Percentiles rank a stretch among this genome's conserved stretches.
Conservation (phyloP, 257 asterid genomes). For the Datura wrightii region DNA sequence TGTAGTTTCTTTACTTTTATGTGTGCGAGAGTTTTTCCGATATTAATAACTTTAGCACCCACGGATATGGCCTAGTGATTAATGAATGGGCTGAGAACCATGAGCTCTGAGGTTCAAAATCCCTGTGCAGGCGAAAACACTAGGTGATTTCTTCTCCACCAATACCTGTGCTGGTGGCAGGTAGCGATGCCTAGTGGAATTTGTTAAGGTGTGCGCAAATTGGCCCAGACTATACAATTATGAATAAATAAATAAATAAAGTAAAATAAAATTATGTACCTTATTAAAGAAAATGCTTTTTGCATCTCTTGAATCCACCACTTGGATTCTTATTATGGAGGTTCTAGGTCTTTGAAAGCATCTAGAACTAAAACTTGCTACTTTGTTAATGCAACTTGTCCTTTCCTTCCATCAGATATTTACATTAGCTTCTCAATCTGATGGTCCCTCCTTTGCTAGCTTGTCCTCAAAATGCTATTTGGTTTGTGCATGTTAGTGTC, state of each 20-base stretch:
- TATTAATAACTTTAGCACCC: background rate
- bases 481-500: constrained; percentile 6
- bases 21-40: background rate
- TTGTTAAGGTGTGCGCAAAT: background rate
- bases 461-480: background rate
- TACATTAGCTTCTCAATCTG: background rate
- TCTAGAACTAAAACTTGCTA: background rate
- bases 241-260: background rate
- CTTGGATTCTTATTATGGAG: background rate
- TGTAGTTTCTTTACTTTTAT: background rate
- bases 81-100: background rate
- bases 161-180: background rate
- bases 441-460: constrained; percentile 1
- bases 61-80: background rate
- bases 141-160: background rate
- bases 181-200: background rate
- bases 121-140: background rate
- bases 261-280: background rate
- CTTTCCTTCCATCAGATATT: background rate
- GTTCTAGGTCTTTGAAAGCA: background rate
- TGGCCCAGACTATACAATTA: background rate
- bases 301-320: background rate
- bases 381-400: background rate
- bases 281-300: background rate
- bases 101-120: background rate